These are phyloP conservation scores for Wickerhamiella brachini DNA, from an alignment of 805 yeast genomes.

Conservation along the genomic window DNA sequence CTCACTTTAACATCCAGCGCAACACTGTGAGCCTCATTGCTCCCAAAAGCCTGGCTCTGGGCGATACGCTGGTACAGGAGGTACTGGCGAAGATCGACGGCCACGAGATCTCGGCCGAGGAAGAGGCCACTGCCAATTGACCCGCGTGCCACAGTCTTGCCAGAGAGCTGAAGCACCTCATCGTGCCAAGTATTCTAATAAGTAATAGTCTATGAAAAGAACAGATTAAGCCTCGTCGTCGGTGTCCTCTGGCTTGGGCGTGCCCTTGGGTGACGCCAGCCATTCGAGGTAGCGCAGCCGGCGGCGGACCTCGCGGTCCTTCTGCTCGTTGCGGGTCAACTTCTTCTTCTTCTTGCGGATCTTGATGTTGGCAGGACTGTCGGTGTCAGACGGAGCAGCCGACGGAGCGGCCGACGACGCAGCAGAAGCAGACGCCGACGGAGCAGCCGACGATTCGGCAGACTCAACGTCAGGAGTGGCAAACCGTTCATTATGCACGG, in stretches of 20 bases:
- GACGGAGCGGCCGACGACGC: conserved; percentile 31
- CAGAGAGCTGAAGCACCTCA: too few relatives aligned
- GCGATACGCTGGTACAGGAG: conserved; percentile 10
- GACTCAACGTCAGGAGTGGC: conserved; percentile 26
- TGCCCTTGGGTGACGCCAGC: conserved; percentile 94
- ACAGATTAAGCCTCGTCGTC: conserved; percentile 60
- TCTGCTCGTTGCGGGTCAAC: conserved; percentile 93
- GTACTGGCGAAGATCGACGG: conserved; percentile 39
- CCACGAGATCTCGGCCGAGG: conserved; percentile 38
- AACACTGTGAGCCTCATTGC: conserved; percentile 70
- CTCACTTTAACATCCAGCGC: conserved; percentile 51
- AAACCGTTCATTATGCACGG: conserved; percentile 63
- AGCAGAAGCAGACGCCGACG: conserved; percentile 34
- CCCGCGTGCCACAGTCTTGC: too few relatives aligned
- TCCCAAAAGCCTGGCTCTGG: conserved; percentile 24
- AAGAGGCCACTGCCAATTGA: conserved; percentile 30
- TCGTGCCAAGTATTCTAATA: too few relatives aligned
- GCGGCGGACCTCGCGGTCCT: conserved; percentile 82
- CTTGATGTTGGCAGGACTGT: conserved; percentile 92
- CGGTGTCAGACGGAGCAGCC: conserved; percentile 37
- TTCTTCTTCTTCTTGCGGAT: conserved; percentile 89
- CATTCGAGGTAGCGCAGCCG: conserved; percentile 88
- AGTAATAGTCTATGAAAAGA: not conserved
- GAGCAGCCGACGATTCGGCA: conserved; percentile 30
- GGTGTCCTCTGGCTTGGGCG: conserved; percentile 86